Evolutionary conservation across 208 protist genomes (phyloP).

Genomic region (Leishmania aethiopica): DNA sequence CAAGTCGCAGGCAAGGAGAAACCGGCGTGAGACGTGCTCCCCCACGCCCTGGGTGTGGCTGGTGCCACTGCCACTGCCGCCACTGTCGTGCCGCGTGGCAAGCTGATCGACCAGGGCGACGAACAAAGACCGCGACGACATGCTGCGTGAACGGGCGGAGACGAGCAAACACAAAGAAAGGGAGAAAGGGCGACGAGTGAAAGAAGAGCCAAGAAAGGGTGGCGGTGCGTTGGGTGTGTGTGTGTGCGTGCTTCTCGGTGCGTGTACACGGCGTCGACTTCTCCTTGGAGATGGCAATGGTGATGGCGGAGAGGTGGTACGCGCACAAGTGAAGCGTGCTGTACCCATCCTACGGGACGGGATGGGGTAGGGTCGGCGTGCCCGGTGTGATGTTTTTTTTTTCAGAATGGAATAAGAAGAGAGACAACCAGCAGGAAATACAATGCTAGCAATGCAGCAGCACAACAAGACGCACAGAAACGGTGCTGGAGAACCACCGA

Average conservation of each 20-base stretch:
- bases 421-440: not conserved
- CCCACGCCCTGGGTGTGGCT: slow-evolving; percentile 6
- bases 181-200: not conserved
- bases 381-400: not conserved
- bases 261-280: not conserved
- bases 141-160: not conserved
- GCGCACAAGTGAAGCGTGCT: not conserved
- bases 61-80: slow-evolving; percentile 1
- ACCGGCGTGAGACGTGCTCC: slow-evolving; percentile 19
- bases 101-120: slow-evolving; percentile 26
- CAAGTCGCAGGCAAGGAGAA: slow-evolving; percentile 29
- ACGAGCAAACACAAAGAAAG: not conserved
- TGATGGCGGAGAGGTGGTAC: not conserved
- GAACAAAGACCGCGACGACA: slow-evolving; percentile 4
- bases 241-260: not conserved
- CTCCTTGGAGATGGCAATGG: not conserved
- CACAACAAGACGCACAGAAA: not conserved
- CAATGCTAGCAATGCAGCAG: not conserved
- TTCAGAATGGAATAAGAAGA: not conserved
- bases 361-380: not conserved
- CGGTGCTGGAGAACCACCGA: not conserved
- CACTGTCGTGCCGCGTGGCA: slow-evolving; percentile 15
- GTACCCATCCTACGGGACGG: not conserved
- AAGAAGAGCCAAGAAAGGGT: not conserved
- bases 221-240: not conserved